phyloP scores from a whole-genome alignment of 1,284 basidiomycete species.

The Apiotrichum domesticum region DNA sequence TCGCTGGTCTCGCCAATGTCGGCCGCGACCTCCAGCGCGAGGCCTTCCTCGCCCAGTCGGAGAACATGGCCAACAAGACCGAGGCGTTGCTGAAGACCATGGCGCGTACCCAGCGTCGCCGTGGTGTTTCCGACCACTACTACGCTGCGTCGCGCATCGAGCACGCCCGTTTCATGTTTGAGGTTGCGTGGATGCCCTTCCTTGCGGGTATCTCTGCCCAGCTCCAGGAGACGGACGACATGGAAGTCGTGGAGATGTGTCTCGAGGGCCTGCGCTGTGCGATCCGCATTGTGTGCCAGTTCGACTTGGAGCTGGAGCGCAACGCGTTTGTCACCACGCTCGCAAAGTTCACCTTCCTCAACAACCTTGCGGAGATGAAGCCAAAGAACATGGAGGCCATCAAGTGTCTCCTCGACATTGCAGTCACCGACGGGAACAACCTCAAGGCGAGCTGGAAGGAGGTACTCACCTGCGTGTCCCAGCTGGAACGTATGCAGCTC shows the following conservation, averaged over 20 bases:
- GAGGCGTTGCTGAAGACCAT: slow-evolving; percentile 89
- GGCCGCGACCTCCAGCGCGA: slow-evolving; percentile 90
- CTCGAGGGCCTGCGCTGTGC: slow-evolving; percentile 90
- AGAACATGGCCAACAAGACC: slow-evolving; percentile 91
- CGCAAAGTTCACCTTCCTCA: slow-evolving; percentile 93
- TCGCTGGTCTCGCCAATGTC: slow-evolving; percentile 70
- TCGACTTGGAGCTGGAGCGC: slow-evolving; percentile 88
- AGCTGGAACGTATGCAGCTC: slow-evolving; percentile 94
- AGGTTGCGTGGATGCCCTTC: slow-evolving; percentile 95
- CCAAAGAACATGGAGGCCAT: slow-evolving; percentile 98
- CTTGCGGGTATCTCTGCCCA: slow-evolving; percentile 87
- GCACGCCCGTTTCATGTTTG: slow-evolving; percentile 95
- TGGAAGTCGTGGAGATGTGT: slow-evolving; percentile 85
- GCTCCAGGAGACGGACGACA: slow-evolving; percentile 83
- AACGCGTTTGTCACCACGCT: slow-evolving; percentile 97
- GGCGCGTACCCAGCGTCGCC: slow-evolving; percentile 75
- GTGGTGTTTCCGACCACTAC: slow-evolving; percentile 65
- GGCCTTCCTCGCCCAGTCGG: slow-evolving; percentile 86
- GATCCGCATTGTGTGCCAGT: slow-evolving; percentile 87
- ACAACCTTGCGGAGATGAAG: slow-evolving; percentile 96
- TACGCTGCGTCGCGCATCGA: slow-evolving; percentile 91
- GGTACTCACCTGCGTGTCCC: slow-evolving; percentile 89
- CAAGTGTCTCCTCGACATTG: slow-evolving; percentile 84
- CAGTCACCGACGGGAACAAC: slow-evolving; percentile 87
- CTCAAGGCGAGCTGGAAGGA: slow-evolving; percentile 94